Base-by-base conservation (phyloP, 148 eudicot species). In the Salicornia ramosissima region DNA sequence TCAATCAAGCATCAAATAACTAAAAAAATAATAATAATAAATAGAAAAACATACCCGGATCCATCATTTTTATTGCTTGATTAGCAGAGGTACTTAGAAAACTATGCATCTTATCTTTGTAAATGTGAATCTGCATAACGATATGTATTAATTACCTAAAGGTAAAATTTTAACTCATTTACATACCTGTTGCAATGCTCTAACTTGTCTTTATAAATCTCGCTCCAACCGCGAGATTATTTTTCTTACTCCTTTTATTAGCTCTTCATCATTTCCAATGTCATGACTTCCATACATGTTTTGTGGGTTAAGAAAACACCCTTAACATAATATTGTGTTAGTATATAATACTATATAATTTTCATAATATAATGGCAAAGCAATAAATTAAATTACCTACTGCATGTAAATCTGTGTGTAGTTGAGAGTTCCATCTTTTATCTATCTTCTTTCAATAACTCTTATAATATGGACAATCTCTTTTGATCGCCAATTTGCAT, bases 271-370 rank as follows among this genome's bases (percentile, higher is more conserved):
- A 7, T 33, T 33, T 2, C 19, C 11, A 26, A 69, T 26, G 1
- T 25, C n/a, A 42, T 16, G 6, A 0, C 42, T 13, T 9, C 33
- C n/a, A 6, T 39, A 69, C 49, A 55, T 25, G 21, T 15, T 40
- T 43, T 40, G 51, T 3, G 72, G 72, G 22, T 69, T 69, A 2
- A 69, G 55, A 26, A 46, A 22, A 31, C 15, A 71, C 59, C 50
- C 45, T 19, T 26, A n/a, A n/a, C n/a, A n/a, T n/a, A n/a, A n/a
- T n/a, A n/a, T n/a, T n/a, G n/a, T n/a, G n/a, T n/a, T n/a, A n/a
- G n/a, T n/a, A n/a, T n/a, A n/a, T n/a, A n/a, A n/a, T n/a, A n/a
- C n/a, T n/a, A n/a, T n/a, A n/a, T n/a, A n/a, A n/a, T n/a, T n/a
- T n/a, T n/a, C n/a, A n/a, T n/a, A n/a, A n/a, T n/a, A n/a, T n/a